Conservation (phyloP, 2,329 filamentous ascomycete genomes). For the Fusarium kyushuense region DNA sequence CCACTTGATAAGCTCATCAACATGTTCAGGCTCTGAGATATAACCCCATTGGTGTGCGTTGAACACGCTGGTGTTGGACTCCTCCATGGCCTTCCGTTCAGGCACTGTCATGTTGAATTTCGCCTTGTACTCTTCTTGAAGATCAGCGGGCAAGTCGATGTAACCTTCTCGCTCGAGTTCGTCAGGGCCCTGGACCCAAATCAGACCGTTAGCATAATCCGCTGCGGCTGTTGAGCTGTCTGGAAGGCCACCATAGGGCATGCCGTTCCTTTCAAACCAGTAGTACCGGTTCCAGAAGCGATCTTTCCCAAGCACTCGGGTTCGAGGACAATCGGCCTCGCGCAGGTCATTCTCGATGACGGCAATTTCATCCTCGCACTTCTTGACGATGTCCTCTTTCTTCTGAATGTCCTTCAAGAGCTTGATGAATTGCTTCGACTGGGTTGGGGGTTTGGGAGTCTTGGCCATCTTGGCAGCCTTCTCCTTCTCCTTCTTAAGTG, state of each 20-base stretch:
- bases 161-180: slow-evolving; percentile 88
- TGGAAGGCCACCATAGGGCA: slow-evolving; percentile 92
- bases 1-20: slow-evolving; percentile 87
- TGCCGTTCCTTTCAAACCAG: slow-evolving; percentile 98
- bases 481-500: slow-evolving; percentile 68
- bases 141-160: slow-evolving; percentile 79
- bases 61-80: slow-evolving; percentile 82
- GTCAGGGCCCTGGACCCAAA: slow-evolving; percentile 97
- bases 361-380: slow-evolving; percentile 87
- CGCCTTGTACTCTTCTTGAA: slow-evolving; percentile 79
- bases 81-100: slow-evolving; percentile 86
- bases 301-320: slow-evolving; percentile 89
- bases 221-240: slow-evolving; percentile 88
- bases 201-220: slow-evolving; percentile 90
- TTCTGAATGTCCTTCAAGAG: slow-evolving; percentile 90
- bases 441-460: slow-evolving; percentile 74
- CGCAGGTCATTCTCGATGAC: slow-evolving; percentile 91
- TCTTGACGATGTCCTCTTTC: slow-evolving; percentile 81
- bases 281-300: slow-evolving; percentile 99
- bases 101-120: slow-evolving; percentile 85
- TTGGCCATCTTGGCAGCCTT: slow-evolving; percentile 74
- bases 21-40: slow-evolving; percentile 81
- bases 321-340: slow-evolving; percentile 92
- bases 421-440: slow-evolving; percentile 89
- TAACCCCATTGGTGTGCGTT: slow-evolving; percentile 90